Evolutionary conservation across 257 asterid species (phyloP), one percentile per base, ranked within the genome.

Genomic region (Anisodus tanguticus): DNA sequence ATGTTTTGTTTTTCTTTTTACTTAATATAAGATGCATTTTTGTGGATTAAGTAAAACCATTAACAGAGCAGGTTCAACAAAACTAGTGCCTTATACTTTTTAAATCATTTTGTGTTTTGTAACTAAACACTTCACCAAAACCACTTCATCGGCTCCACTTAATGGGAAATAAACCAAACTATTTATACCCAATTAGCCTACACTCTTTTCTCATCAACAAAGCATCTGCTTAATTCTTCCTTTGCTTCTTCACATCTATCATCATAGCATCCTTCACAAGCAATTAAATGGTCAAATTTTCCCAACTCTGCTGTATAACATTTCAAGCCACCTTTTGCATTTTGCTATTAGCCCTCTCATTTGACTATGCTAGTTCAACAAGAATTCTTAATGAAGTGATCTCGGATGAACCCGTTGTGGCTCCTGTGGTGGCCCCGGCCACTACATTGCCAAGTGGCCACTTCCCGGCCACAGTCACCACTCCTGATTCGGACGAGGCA

Each of bases 141-240:
- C 92, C 95, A 90, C 81, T 19, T 41, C 84, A 91, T 70, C 94
- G 79, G 84, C 89, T 91, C 97, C 94, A 87, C 87, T 91, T 84
- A 41, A 41, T 66, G 22, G 26, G 63, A 41, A 83, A 2, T 70
- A 17, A 51, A 79, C 82, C 26, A 62, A 86, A 49, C 87, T 86
- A 90, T 90, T 86, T 41, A 91, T 67, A 85, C 88, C 81, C 85
- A n/a, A 77, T 43, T 22, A 3, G 9, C 59, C 68, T 86, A 71
- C 67, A 62, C 1, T 85, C 85, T 74, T 80, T 82, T 70, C 77
- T 83, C 94, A 85, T 68, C 93, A 87, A 82, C 74, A 62, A 84
- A 76, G 17, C 8, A 66, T 51, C 83, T 41, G 80, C 77, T 81
- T 89, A 80, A 67, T 41, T 70, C 15, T 77, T 51, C 37, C 51